Percentiles rank a stretch among this genome's conserved stretches.
phyloP scores from a whole-genome alignment of 2,329 filamentous ascomycete genomes.

The Endothia cerciana region DNA sequence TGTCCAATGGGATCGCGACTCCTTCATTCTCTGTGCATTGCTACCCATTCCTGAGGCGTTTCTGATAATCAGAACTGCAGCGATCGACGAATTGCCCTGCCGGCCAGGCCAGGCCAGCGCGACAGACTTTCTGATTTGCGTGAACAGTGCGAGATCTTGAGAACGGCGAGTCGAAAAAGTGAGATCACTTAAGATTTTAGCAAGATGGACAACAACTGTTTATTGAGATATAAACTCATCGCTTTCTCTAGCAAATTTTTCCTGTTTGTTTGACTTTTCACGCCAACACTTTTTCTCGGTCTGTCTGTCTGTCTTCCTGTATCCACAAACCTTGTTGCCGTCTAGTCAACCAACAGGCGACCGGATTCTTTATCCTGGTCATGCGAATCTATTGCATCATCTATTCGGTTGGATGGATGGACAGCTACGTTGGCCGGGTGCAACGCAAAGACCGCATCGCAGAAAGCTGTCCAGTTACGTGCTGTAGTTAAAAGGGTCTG shows the following conservation, averaged over 20 bases:
- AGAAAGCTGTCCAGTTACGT: slow-evolving; percentile 12
- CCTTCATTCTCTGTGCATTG: too few species aligned
- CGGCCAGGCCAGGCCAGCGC: too few species aligned
- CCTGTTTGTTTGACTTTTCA: slow-evolving; percentile 28
- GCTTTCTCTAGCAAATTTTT: slow-evolving; percentile 28
- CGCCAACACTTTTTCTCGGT: slow-evolving; percentile 10
- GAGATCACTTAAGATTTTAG: background rate
- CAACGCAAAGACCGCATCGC: slow-evolving; percentile 15
- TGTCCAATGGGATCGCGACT: too few species aligned
- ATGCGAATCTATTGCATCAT: slow-evolving; percentile 16
- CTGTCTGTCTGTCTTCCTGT: slow-evolving; percentile 1
- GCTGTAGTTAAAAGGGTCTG: slow-evolving; percentile 11
- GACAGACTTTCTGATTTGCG: too few species aligned
- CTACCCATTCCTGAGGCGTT: too few species aligned
- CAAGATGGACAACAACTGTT: slow-evolving; percentile 14
- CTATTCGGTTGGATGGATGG: slow-evolving; percentile 18
- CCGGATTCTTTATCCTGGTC: slow-evolving; percentile 19
- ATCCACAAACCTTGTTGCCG: slow-evolving; percentile 26
- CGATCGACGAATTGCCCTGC: too few species aligned
- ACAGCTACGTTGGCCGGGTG: slow-evolving; percentile 5
- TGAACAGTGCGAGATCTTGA: background rate
- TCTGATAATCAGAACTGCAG: too few species aligned
- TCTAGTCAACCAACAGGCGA: slow-evolving; percentile 20
- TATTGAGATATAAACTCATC: slow-evolving; percentile 24
- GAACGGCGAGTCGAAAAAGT: background rate